Evolutionary conservation across 345 rosid species (phyloP).

Genomic region (Populus ilicifolia): DNA sequence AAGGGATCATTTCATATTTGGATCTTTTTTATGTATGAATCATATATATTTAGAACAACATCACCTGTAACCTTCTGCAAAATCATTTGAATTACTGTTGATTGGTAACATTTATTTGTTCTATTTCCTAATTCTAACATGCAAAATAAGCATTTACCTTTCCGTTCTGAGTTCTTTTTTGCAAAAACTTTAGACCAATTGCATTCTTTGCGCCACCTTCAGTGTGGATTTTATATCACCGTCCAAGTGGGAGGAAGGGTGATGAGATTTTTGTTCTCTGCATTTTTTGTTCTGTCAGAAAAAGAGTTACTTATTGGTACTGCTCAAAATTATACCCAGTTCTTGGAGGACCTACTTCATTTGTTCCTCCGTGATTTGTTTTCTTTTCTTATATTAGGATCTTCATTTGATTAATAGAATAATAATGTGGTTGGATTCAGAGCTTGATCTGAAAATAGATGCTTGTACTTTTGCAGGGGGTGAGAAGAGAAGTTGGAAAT

Average conservation of each 20-base stretch:
- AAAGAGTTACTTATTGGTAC: not conserved
- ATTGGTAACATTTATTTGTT: not conserved
- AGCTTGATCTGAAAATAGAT: not conserved
- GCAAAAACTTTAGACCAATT: not conserved
- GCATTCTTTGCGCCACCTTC: not conserved
- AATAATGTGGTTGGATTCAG: not conserved
- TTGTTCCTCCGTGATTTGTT: not conserved
- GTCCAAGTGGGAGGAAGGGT: not conserved
- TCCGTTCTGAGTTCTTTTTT: not conserved
- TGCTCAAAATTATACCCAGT: not conserved
- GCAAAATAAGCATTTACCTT: not conserved
- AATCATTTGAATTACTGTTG: not conserved
- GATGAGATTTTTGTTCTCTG: not conserved
- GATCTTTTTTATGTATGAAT: not conserved
- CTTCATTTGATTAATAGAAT: not conserved
- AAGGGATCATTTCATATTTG: not conserved
- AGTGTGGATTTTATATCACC: not conserved
- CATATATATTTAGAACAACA: not conserved
- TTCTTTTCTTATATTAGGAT: not conserved
- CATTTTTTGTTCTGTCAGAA: not conserved
- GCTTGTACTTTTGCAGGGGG: constrained; percentile 49
- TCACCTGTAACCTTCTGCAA: not conserved
- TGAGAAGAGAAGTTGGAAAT: constrained; percentile 90
- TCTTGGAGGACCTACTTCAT: not conserved
- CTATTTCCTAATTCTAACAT: no score